Conservation (phyloP, 257 asterid species). For the Nicotiana attenuata region DNA sequence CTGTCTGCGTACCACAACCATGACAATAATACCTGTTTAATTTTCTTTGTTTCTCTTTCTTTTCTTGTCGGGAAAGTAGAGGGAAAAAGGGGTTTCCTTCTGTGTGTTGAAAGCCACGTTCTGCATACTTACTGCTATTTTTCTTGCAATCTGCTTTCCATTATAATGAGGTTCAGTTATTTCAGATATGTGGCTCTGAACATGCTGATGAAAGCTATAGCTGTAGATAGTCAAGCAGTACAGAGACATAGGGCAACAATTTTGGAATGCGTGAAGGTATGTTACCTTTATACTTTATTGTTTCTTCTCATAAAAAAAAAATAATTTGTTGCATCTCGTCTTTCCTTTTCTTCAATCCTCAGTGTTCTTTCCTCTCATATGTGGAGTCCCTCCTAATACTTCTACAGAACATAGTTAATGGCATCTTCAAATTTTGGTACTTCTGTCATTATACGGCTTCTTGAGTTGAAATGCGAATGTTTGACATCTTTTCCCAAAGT, state of each 20-base stretch:
- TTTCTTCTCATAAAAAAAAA: neutral
- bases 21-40: neutral
- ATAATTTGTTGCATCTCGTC: neutral
- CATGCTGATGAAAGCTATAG: conserved; percentile 93
- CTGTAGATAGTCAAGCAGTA: conserved; percentile 95
- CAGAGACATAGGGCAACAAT: conserved; percentile 98
- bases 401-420: neutral
- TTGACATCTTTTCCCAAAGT: neutral
- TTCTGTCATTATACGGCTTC: neutral
- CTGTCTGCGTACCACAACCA: neutral
- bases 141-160: conserved; percentile 10
- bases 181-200: conserved; percentile 94
- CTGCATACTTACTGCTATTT: neutral
- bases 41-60: neutral
- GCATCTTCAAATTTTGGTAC: neutral
- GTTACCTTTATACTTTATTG: neutral
- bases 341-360: neutral
- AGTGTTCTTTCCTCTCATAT: neutral
- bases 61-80: neutral
- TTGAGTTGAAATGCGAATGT: neutral
- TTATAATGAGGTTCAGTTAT: conserved; percentile 27
- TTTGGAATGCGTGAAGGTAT: conserved; percentile 95
- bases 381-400: neutral
- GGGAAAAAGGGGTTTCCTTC: conserved; percentile 7
- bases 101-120: neutral